Evolutionary conservation across 1,284 basidiomycete species (phyloP).

Genomic region (Ganoderma multipileum): DNA sequence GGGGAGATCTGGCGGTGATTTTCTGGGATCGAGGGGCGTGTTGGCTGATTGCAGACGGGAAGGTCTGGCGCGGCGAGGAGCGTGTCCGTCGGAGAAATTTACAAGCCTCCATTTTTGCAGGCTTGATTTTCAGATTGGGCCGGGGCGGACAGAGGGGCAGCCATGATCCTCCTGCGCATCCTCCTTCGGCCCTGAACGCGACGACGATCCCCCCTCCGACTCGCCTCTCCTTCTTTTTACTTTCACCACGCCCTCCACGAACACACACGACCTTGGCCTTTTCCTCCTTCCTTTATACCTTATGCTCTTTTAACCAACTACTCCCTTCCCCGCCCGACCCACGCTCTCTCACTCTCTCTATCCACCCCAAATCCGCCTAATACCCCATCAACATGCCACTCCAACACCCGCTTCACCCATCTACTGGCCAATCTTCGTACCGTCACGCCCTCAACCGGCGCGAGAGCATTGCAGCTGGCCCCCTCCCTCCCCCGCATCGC

Average conservation of each 20-base stretch:
- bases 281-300: neutral
- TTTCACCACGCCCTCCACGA: neutral
- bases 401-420: slow-evolving; percentile 9
- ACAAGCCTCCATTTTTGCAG: slow-evolving; percentile 9
- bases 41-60: neutral
- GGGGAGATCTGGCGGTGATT: slow-evolving; percentile 7
- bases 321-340: neutral
- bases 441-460: slow-evolving; percentile 8
- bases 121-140: neutral
- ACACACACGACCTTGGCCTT: neutral
- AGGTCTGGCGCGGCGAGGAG: neutral
- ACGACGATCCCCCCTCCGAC: slow-evolving; percentile 1
- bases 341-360: slow-evolving; percentile 2
- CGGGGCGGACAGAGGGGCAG: neutral
- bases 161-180: too few species aligned
- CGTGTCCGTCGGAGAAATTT: slow-evolving; percentile 1
- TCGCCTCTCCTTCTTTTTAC: neutral
- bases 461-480: neutral
- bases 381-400: slow-evolving; percentile 13
- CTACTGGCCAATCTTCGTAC: slow-evolving; percentile 3
- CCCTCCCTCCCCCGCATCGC: slow-evolving; percentile 7
- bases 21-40: slow-evolving; percentile 3
- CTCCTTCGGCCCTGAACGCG: slow-evolving; percentile 2
- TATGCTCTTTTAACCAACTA: slow-evolving; percentile 21
- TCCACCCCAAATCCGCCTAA: neutral